Evolutionary conservation across 805 yeast species (phyloP).

Genomic region (Clavispora asparagi): DNA sequence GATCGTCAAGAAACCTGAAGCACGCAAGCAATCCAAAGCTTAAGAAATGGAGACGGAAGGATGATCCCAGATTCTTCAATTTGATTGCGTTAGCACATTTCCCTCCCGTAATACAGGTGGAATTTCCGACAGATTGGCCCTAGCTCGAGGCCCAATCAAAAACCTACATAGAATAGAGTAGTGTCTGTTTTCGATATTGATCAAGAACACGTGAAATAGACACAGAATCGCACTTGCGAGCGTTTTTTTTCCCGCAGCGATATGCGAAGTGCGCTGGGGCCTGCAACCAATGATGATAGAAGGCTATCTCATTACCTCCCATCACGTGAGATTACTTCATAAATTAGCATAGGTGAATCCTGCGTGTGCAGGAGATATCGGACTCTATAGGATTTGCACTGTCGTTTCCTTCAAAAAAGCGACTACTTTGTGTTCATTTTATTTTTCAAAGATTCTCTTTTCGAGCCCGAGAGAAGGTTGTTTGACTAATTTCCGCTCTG

Average conservation of each 20-base stretch:
- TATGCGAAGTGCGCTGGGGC: not conserved
- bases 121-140: too few relatives aligned
- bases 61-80: too few relatives aligned
- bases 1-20: too few relatives aligned
- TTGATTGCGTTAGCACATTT: too few relatives aligned
- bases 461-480: not conserved
- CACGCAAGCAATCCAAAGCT: too few relatives aligned
- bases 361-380: not conserved
- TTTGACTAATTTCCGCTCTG: not conserved
- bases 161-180: too few relatives aligned
- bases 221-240: not conserved
- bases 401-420: not conserved
- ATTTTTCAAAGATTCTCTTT: not conserved
- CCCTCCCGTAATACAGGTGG: too few relatives aligned
- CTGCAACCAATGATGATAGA: conserved; percentile 11
- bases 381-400: not conserved
- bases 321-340: conserved; percentile 20
- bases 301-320: conserved; percentile 8
- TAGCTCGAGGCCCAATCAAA: too few relatives aligned
- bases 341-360: not conserved
- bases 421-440: not conserved
- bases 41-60: too few relatives aligned
- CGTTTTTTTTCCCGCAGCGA: not conserved
- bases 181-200: too few relatives aligned
- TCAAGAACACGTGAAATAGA: not conserved